Base-by-base conservation (phyloP, 352 stramenopile genomes). In the Phytophthora cactorum region DNA sequence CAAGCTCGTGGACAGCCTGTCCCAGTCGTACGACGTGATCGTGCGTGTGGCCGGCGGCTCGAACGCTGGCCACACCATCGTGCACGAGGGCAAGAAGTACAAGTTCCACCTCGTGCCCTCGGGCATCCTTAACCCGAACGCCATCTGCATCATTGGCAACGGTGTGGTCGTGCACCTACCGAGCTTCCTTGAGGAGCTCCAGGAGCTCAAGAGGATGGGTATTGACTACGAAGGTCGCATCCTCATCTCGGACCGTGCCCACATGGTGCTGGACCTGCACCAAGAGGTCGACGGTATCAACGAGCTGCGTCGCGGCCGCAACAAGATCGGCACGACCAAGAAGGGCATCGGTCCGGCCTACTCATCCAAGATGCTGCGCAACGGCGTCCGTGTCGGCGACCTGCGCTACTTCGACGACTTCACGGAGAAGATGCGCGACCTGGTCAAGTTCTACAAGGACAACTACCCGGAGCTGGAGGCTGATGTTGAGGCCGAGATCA, bases 271-370 rank as follows among this genome's bases (percentile, higher is more conserved):
- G 56, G 97, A 99, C 78, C 95, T 99, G 72, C 97, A 99, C 82
- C 98, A 99, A 75, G 81, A 97, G 57, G 86, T 95, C 17, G 86
- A 95, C 71, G 89, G 84, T 25, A 77, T 96, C 14, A 93, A 95
- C 55, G 90, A 97, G 60, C 67, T 90, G 52, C 85, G 89, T 52
- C 88, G 88, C 41, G 89, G 88, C 34, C 82, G 96, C 63, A 98
- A 99, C 84, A 99, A 99, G 81, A 99, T 99, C 68, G 98, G 98
- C 54, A 99, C 98, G 47, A 99, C 98, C 59, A 99, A 99, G 84
- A 99, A 99, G 76, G 94, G 88, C 60, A 99, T 99, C 74, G 98
- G 98, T 69, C 98, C 98, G 54, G 93, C 97, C 4, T 99, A 99
- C 84, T 94, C 95, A 38, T 98, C 91, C 77, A 99, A 99, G 85